Conservation (phyloP, 2,329 filamentous ascomycete genomes). For the Chaetothyriales sp. region DNA sequence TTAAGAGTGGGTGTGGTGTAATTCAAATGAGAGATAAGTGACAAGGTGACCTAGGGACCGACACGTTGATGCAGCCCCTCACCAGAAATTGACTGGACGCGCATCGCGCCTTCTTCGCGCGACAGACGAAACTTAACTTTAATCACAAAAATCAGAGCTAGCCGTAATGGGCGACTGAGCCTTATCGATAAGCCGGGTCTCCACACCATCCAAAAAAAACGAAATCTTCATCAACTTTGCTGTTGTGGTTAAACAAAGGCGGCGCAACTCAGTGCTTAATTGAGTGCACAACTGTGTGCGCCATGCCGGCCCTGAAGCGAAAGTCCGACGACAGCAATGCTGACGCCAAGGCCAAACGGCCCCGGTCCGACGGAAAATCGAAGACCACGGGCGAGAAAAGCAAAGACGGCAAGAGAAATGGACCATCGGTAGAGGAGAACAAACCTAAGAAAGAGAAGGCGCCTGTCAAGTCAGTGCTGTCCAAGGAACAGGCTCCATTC, state of each 20-base stretch:
- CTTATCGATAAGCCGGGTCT: conserved; percentile 1
- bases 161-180: neutral
- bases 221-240: neutral
- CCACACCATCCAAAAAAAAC: neutral
- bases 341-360: neutral
- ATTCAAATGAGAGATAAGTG: neutral
- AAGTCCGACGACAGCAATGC: conserved; percentile 7
- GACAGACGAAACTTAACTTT: neutral
- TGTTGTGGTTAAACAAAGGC: neutral
- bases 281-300: neutral
- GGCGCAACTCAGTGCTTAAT: neutral
- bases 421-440: conserved; percentile 1
- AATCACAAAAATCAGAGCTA: neutral
- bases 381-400: neutral
- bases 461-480: conserved; percentile 8
- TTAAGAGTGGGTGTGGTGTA: neutral
- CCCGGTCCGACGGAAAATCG: neutral
- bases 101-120: neutral
- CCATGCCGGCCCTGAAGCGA: conserved; percentile 13
- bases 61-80: neutral
- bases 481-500: conserved; percentile 71
- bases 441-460: conserved; percentile 3
- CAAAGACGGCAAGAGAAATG: neutral
- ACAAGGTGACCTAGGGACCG: neutral
- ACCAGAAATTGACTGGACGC: neutral